Evolutionary conservation across 257 asterid genomes (phyloP).

Genomic region (Plectranthus barbatus): DNA sequence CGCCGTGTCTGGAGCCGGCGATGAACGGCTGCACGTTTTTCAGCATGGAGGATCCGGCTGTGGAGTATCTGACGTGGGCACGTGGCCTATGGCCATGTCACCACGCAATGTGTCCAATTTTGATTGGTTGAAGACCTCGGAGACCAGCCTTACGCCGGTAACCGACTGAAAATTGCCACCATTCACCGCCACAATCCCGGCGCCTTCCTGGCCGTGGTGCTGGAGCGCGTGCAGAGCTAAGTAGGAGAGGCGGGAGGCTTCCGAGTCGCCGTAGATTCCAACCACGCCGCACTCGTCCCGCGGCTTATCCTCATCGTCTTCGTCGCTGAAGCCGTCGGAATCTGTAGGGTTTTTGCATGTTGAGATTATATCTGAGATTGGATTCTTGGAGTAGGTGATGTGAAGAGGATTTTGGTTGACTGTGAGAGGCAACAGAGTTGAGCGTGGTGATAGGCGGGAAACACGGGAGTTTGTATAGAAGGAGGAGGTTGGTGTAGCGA

Average conservation of each 20-base stretch:
- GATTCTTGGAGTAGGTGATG: slow-evolving; percentile 37
- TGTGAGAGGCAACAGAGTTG: slow-evolving; percentile 3
- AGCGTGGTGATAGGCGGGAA: slow-evolving; percentile 20
- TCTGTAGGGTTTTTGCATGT: not conserved
- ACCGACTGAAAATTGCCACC: slow-evolving; percentile 60
- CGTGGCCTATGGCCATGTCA: slow-evolving; percentile 82
- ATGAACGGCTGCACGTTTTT: slow-evolving; percentile 96
- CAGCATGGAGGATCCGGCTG: slow-evolving; percentile 91
- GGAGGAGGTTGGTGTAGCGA: slow-evolving; percentile 16
- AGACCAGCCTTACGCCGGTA: slow-evolving; percentile 81
- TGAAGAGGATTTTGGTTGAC: slow-evolving; percentile 25
- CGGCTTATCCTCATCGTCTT: slow-evolving; percentile 73
- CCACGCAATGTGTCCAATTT: slow-evolving; percentile 68
- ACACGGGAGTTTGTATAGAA: slow-evolving; percentile 22
- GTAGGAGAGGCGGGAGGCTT: slow-evolving; percentile 79
- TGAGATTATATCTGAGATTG: slow-evolving; percentile 35
- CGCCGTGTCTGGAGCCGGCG: slow-evolving; percentile 78
- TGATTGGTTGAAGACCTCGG: slow-evolving; percentile 76
- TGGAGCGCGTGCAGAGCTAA: no score
- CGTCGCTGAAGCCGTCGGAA: no score
- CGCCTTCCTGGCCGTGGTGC: slow-evolving; percentile 97
- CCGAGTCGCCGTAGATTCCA: slow-evolving; percentile 87
- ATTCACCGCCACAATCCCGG: slow-evolving; percentile 75
- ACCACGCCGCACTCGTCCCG: slow-evolving; percentile 95
- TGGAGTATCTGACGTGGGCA: slow-evolving; percentile 85